Conservation (phyloP, 2,329 filamentous ascomycete genomes). For the Aspergillus brasiliensis region DNA sequence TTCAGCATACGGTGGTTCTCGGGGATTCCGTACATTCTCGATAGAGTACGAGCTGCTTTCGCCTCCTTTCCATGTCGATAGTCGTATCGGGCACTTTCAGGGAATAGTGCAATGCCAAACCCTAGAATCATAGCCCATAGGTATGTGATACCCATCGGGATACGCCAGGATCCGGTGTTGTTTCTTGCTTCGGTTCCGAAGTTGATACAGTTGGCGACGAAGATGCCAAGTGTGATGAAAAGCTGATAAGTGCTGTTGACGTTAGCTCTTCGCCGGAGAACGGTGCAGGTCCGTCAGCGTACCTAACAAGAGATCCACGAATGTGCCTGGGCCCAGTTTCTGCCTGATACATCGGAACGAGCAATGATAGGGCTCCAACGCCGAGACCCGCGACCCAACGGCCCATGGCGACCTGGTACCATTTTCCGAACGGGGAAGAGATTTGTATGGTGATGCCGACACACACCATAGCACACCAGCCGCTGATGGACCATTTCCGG, state of each 20-base stretch:
- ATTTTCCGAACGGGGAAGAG: slow-evolving; percentile 36
- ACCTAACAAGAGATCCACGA: slow-evolving; percentile 46
- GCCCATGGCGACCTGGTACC: slow-evolving; percentile 47
- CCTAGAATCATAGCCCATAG: slow-evolving; percentile 59
- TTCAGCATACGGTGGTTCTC: slow-evolving; percentile 55
- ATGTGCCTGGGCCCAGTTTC: slow-evolving; percentile 49
- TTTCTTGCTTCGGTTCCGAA: slow-evolving; percentile 42
- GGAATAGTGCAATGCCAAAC: slow-evolving; percentile 56
- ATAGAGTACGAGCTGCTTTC: slow-evolving; percentile 53
- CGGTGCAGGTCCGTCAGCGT: neutral
- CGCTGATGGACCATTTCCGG: slow-evolving; percentile 44
- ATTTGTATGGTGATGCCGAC: slow-evolving; percentile 49
- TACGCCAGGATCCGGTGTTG: slow-evolving; percentile 49
- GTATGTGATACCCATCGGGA: slow-evolving; percentile 59
- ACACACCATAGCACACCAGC: slow-evolving; percentile 43
- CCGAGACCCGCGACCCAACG: slow-evolving; percentile 47
- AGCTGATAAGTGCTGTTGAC: slow-evolving; percentile 47
- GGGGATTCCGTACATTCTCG: slow-evolving; percentile 57
- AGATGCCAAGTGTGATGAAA: slow-evolving; percentile 51
- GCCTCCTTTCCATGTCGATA: slow-evolving; percentile 59
- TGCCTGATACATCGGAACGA: slow-evolving; percentile 51
- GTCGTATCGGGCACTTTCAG: slow-evolving; percentile 60
- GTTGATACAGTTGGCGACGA: slow-evolving; percentile 51
- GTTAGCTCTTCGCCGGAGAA: neutral
- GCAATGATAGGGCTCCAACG: slow-evolving; percentile 44